Evolutionary conservation across 140 eudicot species (phyloP).

Genomic region (Anethum foeniculum): DNA sequence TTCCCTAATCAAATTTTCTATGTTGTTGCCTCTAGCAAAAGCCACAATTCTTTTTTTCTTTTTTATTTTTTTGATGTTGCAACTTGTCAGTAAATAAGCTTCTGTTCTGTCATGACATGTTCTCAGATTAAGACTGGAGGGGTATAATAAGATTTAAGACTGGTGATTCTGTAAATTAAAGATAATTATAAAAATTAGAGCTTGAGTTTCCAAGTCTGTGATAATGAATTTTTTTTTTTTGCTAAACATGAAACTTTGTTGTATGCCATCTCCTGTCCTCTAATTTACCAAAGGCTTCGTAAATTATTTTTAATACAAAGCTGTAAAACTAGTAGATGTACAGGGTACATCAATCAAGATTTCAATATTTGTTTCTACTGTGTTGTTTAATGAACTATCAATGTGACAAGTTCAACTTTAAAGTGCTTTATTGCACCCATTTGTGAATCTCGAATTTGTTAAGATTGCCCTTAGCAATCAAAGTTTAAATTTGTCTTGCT

Average conservation of each 20-base stretch:
- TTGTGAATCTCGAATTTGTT: neutral
- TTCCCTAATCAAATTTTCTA: neutral
- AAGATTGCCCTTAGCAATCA: neutral
- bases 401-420: neutral
- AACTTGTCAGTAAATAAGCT: neutral
- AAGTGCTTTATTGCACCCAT: neutral
- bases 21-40: neutral
- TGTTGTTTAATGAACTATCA: too few species aligned
- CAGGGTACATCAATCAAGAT: neutral
- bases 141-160: too few species aligned
- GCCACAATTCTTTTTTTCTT: neutral
- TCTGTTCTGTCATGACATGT: neutral
- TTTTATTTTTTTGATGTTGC: neutral
- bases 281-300: neutral
- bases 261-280: conserved; percentile 1
- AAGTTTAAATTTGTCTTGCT: neutral
- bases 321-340: neutral
- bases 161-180: neutral
- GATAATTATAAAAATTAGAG: too few species aligned
- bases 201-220: neutral
- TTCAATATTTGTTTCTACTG: neutral
- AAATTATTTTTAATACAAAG: neutral
- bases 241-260: neutral
- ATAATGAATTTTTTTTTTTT: neutral
- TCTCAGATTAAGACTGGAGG: neutral